These are phyloP conservation scores for Rhynchospora breviuscula DNA, from an alignment of 176 grass and related monocot genomes.

Conservation along the genomic window DNA sequence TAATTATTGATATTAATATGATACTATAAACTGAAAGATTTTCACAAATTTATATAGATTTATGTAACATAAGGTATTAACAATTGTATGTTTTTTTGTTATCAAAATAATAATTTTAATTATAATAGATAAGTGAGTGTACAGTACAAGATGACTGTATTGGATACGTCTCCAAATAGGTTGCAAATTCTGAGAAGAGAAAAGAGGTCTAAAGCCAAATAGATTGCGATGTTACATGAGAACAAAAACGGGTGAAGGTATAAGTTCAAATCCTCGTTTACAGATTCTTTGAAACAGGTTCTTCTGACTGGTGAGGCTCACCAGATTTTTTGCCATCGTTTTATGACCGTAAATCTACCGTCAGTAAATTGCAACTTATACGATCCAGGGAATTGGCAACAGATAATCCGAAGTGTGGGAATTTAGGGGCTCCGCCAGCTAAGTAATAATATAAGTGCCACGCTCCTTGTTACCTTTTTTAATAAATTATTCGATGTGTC, in stretches of 20 bases:
- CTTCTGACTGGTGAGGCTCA: background rate
- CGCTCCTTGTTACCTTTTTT: background rate
- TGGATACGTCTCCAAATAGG: background rate
- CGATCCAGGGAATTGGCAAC: background rate
- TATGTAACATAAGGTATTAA: too few species aligned
- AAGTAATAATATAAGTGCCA: background rate
- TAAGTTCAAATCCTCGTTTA: background rate
- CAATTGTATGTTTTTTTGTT: too few species aligned
- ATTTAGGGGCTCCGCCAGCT: background rate
- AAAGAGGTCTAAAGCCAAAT: background rate
- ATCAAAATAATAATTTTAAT: too few species aligned
- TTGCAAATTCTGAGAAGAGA: background rate
- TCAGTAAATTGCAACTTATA: background rate
- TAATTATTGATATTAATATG: too few species aligned
- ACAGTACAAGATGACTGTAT: background rate
- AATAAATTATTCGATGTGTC: background rate
- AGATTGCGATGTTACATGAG: too few species aligned
- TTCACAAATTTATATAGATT: too few species aligned
- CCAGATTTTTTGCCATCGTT: too few species aligned
- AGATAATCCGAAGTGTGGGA: background rate
- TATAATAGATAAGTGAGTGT: too few species aligned
- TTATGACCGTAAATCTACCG: too few species aligned
- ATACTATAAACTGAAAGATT: too few species aligned
- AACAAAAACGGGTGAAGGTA: background rate
- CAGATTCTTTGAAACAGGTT: background rate